Conservation (phyloP, 1,284 basidiomycete genomes). For the Rhodotorula sp. region DNA sequence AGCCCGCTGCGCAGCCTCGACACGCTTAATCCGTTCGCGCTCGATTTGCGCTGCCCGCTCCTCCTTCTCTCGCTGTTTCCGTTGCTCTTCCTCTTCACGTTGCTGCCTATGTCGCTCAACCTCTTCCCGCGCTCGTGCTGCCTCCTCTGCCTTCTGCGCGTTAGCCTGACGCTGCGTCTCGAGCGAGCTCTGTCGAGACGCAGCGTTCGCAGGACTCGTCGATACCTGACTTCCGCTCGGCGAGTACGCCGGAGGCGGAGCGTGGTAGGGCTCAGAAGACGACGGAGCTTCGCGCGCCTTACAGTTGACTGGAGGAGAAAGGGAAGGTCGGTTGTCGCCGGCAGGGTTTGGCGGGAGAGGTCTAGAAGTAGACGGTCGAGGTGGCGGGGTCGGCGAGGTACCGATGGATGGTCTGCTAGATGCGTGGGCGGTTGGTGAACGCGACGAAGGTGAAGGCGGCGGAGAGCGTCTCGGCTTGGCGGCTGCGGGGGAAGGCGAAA, state of each 20-base stretch:
- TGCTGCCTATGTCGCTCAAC: background rate
- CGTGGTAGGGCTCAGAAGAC: background rate
- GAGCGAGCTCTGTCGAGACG: background rate
- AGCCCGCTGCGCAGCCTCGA: slow-evolving; percentile 3
- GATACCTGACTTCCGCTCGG: background rate
- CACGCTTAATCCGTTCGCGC: slow-evolving; percentile 6
- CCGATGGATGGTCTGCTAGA: background rate
- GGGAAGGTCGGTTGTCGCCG: background rate
- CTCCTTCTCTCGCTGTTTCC: background rate
- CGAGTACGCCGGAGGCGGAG: background rate
- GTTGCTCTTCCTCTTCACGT: background rate
- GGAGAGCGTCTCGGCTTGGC: background rate
- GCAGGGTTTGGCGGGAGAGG: slow-evolving; percentile 15
- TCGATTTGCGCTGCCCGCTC: slow-evolving; percentile 3
- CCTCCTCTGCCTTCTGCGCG: background rate
- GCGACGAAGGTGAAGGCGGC: background rate
- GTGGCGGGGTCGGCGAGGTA: background rate
- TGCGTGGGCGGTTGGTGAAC: background rate
- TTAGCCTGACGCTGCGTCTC: background rate
- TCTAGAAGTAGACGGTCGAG: background rate
- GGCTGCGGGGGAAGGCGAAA: background rate
- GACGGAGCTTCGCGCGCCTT: background rate
- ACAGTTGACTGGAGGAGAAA: background rate
- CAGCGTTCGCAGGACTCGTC: background rate
- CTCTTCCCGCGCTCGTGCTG: background rate